Conservation (phyloP, 2,329 filamentous ascomycete genomes). For the Botrytis tulipae region DNA sequence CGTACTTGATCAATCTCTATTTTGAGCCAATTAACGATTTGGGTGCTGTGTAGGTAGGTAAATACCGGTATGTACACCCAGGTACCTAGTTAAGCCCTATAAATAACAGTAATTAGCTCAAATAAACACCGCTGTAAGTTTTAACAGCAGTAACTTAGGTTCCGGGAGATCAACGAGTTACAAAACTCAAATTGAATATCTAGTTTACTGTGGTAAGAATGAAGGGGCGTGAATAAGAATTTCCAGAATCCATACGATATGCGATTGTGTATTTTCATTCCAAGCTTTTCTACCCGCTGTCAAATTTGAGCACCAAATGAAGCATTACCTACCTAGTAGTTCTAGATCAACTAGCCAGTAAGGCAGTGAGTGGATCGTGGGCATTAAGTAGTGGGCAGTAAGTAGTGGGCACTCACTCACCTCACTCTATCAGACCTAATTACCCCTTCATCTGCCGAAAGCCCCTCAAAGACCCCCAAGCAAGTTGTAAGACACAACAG, state of each 20-base stretch:
- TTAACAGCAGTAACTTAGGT: background rate
- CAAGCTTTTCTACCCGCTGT: background rate
- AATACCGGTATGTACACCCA: background rate
- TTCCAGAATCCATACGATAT: background rate
- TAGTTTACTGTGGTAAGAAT: background rate
- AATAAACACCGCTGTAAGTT: constrained; percentile 7
- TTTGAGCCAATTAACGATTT: background rate
- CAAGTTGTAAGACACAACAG: background rate
- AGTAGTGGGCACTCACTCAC: background rate
- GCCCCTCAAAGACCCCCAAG: background rate
- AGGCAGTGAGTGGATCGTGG: background rate
- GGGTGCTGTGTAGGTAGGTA: background rate
- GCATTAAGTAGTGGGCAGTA: background rate
- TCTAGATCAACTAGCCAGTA: background rate
- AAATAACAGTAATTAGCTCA: background rate
- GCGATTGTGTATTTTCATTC: background rate
- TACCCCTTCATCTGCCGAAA: constrained; percentile 14
- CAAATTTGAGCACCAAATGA: constrained; percentile 2
- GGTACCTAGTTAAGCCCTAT: background rate
- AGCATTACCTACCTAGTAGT: background rate
- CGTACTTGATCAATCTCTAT: background rate
- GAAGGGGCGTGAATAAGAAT: background rate
- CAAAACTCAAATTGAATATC: background rate
- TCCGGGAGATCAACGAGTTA: constrained; percentile 16
- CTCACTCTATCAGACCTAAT: background rate